These are phyloP conservation scores for Pugionium cornutum DNA, from an alignment of 345 rosid species.

Conservation along the genomic window DNA sequence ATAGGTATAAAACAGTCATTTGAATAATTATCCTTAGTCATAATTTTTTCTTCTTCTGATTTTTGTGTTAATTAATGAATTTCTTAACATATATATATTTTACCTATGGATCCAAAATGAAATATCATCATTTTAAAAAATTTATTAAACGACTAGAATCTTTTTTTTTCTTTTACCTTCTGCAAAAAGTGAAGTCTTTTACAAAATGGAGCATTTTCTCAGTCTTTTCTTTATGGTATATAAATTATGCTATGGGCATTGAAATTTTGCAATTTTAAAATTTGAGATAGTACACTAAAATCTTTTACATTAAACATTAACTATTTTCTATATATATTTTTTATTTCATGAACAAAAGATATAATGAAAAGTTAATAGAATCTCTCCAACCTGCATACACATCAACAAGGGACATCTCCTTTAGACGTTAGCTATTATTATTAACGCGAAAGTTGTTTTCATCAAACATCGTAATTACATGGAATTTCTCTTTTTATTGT, in stretches of 20 bases:
- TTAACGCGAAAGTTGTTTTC: conserved; percentile 26
- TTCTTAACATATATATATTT: conserved; percentile 14
- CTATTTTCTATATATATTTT: neutral
- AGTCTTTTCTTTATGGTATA: neutral
- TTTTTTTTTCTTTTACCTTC: neutral
- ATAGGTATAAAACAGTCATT: conserved; percentile 38
- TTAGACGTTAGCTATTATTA: conserved; percentile 9
- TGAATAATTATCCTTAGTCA: conserved; percentile 18
- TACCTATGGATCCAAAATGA: neutral
- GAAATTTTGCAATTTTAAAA: neutral
- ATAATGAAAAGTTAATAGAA: neutral
- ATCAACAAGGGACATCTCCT: conserved; percentile 18
- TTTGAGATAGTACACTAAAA: neutral
- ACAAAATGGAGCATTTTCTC: no score
- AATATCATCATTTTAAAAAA: neutral
- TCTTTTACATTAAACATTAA: no score
- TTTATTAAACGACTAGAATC: no score
- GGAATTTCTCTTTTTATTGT: neutral
- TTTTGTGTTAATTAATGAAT: conserved; percentile 4
- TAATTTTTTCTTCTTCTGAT: neutral
- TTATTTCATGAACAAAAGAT: conserved; percentile 9
- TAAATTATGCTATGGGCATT: neutral
- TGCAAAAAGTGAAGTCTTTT: conserved; percentile 8
- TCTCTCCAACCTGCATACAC: conserved; percentile 12
- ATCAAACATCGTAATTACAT: conserved; percentile 24